Evolutionary conservation across 2,329 filamentous ascomycete species (phyloP).

Genomic region (Mollisiaceae sp.): DNA sequence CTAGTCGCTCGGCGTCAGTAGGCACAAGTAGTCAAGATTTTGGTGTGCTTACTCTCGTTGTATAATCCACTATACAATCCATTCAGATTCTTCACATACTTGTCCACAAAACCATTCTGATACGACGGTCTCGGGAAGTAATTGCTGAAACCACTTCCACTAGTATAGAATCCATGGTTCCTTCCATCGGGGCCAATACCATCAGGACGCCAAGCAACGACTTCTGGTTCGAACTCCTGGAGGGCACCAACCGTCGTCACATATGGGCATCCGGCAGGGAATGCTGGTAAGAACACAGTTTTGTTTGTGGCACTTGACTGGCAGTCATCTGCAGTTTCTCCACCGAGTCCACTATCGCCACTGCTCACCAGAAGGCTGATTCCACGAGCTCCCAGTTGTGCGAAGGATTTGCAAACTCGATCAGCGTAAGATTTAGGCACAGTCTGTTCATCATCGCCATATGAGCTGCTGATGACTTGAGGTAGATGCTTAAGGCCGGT

Average conservation of each 20-base stretch:
- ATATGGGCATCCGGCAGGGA: constrained; percentile 54
- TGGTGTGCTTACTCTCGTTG: constrained; percentile 39
- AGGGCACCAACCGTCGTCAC: constrained; percentile 35
- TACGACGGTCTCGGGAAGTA: constrained; percentile 53
- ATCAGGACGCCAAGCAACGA: constrained; percentile 41
- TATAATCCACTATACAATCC: constrained; percentile 52
- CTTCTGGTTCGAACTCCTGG: constrained; percentile 32
- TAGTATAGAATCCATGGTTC: constrained; percentile 44
- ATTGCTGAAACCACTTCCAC: constrained; percentile 57
- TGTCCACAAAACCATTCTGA: constrained; percentile 49
- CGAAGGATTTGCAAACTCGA: constrained; percentile 58
- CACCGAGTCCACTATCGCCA: constrained; percentile 56
- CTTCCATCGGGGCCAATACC: constrained; percentile 44
- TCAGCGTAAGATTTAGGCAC: constrained; percentile 58
- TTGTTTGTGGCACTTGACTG: constrained; percentile 59
- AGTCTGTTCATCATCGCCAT: constrained; percentile 63
- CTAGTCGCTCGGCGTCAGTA: not conserved
- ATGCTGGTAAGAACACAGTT: constrained; percentile 57
- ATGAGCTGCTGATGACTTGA: constrained; percentile 62
- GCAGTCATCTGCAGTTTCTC: constrained; percentile 47
- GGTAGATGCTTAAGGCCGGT: constrained; percentile 54
- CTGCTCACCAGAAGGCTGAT: constrained; percentile 56
- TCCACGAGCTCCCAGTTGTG: constrained; percentile 57
- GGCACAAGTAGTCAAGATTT: too few relatives aligned
- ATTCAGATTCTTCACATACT: constrained; percentile 50